A percentile compares a stretch with the other conserved stretches of the same genome.
phyloP scores from a whole-genome alignment of 129 eudicot genomes.

The Tagetes patula region DNA sequence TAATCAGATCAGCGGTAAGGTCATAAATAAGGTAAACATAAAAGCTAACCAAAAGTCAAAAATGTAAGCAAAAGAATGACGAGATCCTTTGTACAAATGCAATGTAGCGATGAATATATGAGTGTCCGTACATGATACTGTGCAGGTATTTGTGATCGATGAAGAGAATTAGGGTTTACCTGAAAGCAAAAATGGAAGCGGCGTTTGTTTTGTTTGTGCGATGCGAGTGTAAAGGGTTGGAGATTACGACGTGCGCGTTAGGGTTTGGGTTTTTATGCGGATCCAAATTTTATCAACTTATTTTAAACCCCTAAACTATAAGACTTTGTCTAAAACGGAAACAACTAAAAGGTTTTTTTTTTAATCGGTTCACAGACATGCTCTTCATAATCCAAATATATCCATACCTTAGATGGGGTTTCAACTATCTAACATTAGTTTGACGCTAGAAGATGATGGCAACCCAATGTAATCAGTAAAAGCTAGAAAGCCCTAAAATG shows the following conservation, averaged over 20 bases:
- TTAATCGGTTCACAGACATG: no score
- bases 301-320: slow-evolving; percentile 22
- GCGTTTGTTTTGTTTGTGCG: slow-evolving; percentile 19
- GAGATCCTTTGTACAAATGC: not conserved
- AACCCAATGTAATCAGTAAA: no score
- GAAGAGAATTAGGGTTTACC: slow-evolving; percentile 28
- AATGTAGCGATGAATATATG: not conserved
- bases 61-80: not conserved
- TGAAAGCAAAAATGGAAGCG: slow-evolving; percentile 16
- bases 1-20: not conserved
- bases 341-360: not conserved
- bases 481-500: no score
- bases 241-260: slow-evolving; percentile 1
- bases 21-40: not conserved
- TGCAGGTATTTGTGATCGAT: not conserved
- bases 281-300: not conserved
- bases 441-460: no score
- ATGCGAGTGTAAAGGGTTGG: slow-evolving; percentile 8
- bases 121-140: not conserved
- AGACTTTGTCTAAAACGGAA: not conserved
- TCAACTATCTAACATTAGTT: no score
- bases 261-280: slow-evolving; percentile 28
- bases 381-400: no score
- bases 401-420: no score
- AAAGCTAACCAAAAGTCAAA: not conserved